These are phyloP conservation scores for Mrakia hoshinonis DNA, from an alignment of 768 basidiomycete species.

Conservation along the genomic window DNA sequence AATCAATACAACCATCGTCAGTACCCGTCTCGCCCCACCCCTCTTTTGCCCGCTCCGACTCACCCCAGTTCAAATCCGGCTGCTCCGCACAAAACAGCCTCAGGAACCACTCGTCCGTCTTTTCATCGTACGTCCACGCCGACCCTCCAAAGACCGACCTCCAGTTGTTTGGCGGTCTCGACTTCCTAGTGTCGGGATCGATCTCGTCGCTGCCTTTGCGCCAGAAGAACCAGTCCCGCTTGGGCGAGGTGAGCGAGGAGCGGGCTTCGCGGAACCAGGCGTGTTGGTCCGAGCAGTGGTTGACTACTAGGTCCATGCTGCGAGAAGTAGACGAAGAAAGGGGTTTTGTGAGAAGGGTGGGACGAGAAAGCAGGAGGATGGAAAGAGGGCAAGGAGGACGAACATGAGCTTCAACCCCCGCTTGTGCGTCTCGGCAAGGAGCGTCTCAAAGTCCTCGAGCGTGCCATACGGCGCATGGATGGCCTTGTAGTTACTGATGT, in stretches of 20 bases:
- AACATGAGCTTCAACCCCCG: conserved; percentile 65
- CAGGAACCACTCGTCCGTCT: conserved; percentile 61
- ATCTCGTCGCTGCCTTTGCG: conserved; percentile 52
- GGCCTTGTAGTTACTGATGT: conserved; percentile 33
- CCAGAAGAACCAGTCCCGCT: conserved; percentile 73
- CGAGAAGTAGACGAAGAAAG: too few relatives aligned
- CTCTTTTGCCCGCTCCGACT: conserved; percentile 37
- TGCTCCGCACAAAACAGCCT: conserved; percentile 48
- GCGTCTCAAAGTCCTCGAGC: conserved; percentile 44
- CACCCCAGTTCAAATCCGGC: conserved; percentile 72
- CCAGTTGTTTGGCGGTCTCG: conserved; percentile 67
- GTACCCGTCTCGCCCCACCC: too few relatives aligned
- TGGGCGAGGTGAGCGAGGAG: conserved; percentile 49
- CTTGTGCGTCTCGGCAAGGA: conserved; percentile 46
- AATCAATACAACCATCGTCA: too few relatives aligned
- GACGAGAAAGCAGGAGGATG: not conserved
- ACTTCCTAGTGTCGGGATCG: conserved; percentile 48
- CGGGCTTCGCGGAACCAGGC: conserved; percentile 60
- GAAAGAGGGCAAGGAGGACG: conserved; percentile 29
- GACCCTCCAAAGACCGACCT: conserved; percentile 52
- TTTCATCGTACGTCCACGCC: conserved; percentile 62
- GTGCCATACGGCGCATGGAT: conserved; percentile 56
- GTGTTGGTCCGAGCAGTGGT: conserved; percentile 45
- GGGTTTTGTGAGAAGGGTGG: not conserved
- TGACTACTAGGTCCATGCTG: conserved; percentile 11